These are phyloP conservation scores for Primulina huaijiensis DNA, from an alignment of 257 asterid genomes.

Conservation along the genomic window DNA sequence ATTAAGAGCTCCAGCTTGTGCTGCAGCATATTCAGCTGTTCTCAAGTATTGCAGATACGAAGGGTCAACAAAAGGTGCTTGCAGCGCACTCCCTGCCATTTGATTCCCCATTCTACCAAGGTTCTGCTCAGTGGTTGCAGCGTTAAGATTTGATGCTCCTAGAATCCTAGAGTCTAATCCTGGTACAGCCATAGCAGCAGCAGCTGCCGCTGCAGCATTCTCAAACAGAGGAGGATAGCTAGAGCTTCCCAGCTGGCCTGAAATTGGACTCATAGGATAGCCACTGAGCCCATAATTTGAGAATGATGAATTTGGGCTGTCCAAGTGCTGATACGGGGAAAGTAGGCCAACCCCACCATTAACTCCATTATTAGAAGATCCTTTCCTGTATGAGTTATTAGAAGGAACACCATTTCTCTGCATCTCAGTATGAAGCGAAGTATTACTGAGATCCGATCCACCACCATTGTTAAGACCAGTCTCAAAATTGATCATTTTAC, in stretches of 20 bases:
- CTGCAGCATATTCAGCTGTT: slow-evolving; percentile 47
- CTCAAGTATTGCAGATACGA: slow-evolving; percentile 52
- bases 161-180: slow-evolving; percentile 42
- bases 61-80: slow-evolving; percentile 50
- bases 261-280: slow-evolving; percentile 52
- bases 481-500: background rate
- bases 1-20: slow-evolving; percentile 35
- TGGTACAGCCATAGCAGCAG: slow-evolving; percentile 39
- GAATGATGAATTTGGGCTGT: slow-evolving; percentile 48
- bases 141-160: slow-evolving; percentile 48
- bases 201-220: slow-evolving; percentile 38
- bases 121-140: slow-evolving; percentile 54
- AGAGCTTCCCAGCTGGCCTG: slow-evolving; percentile 43
- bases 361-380: slow-evolving; percentile 38
- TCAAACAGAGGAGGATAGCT: slow-evolving; percentile 49
- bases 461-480: background rate
- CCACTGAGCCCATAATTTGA: slow-evolving; percentile 45
- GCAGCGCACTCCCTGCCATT: slow-evolving; percentile 42
- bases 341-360: slow-evolving; percentile 44
- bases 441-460: background rate
- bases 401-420: background rate
- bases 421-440: background rate
- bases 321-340: slow-evolving; percentile 45
- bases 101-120: slow-evolving; percentile 47
- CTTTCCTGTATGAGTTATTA: slow-evolving; percentile 28